These are phyloP conservation scores for Penicillium paxilli DNA, from an alignment of 495 filamentous ascomycete species.

Conservation along the genomic window DNA sequence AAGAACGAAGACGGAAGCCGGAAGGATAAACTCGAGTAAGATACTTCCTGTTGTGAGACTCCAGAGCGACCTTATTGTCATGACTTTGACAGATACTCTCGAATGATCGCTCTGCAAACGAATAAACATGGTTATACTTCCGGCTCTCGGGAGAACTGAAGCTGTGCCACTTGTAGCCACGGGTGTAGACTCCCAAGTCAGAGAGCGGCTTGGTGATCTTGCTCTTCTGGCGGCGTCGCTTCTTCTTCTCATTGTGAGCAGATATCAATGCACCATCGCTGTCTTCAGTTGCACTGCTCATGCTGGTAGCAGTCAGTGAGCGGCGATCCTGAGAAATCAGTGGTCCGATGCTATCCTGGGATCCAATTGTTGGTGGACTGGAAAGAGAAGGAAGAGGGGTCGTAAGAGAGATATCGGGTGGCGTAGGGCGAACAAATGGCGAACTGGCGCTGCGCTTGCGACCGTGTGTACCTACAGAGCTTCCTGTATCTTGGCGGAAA, in stretches of 20 bases:
- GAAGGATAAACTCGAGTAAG: slow-evolving; percentile 94
- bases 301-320: slow-evolving; percentile 55
- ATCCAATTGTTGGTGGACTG: slow-evolving; percentile 56
- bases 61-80: slow-evolving; percentile 70
- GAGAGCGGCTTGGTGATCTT: slow-evolving; percentile 85
- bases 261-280: slow-evolving; percentile 53
- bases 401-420: slow-evolving; percentile 53
- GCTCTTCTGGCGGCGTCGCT: slow-evolving; percentile 61
- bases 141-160: slow-evolving; percentile 76
- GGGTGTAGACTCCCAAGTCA: slow-evolving; percentile 84
- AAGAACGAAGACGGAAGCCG: slow-evolving; percentile 73
- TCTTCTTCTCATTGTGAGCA: slow-evolving; percentile 50
- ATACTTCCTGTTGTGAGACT: slow-evolving; percentile 85
- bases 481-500: slow-evolving; percentile 37
- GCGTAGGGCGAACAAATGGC: slow-evolving; percentile 61
- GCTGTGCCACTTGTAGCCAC: slow-evolving; percentile 79
- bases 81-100: slow-evolving; percentile 69
- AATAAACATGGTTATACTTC: slow-evolving; percentile 89
- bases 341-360: slow-evolving; percentile 38
- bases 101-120: slow-evolving; percentile 84
- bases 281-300: slow-evolving; percentile 63
- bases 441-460: slow-evolving; percentile 82
- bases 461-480: slow-evolving; percentile 48
- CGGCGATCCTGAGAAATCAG: slow-evolving; percentile 48
- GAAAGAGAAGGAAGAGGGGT: slow-evolving; percentile 55